A percentile compares a stretch with the other conserved stretches of the same genome.
Conservation (phyloP, 2,329 filamentous ascomycete genomes). For the Tolypocladium ovalisporum region DNA sequence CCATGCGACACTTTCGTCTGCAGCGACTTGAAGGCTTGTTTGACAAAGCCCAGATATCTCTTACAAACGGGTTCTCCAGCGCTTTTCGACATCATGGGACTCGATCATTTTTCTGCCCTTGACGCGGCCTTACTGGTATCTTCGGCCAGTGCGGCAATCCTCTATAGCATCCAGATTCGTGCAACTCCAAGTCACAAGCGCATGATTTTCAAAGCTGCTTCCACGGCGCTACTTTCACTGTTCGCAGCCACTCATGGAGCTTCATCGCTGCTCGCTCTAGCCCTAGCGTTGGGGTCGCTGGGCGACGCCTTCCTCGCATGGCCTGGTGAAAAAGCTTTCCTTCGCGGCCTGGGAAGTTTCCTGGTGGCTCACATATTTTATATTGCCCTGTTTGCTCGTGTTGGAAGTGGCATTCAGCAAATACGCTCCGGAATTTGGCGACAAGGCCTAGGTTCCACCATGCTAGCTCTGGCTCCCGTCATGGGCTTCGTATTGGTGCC, state of each 20-base stretch:
- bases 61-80: background rate
- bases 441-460: slow-evolving; percentile 4
- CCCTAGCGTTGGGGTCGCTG: slow-evolving; percentile 18
- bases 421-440: slow-evolving; percentile 7
- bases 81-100: background rate
- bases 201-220: slow-evolving; percentile 17
- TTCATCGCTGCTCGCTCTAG: slow-evolving; percentile 11
- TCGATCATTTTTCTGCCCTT: background rate
- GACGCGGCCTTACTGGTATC: background rate
- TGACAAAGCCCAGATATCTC: too few species aligned
- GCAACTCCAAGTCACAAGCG: slow-evolving; percentile 14
- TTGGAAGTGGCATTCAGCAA: slow-evolving; percentile 3
- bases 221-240: slow-evolving; percentile 18
- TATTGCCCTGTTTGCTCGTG: slow-evolving; percentile 13
- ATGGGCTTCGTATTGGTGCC: slow-evolving; percentile 17
- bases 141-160: slow-evolving; percentile 6
- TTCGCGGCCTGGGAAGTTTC: slow-evolving; percentile 21
- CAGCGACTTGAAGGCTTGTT: background rate
- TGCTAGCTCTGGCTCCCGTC: slow-evolving; percentile 12
- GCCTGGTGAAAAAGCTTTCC: slow-evolving; percentile 19
- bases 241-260: slow-evolving; percentile 7
- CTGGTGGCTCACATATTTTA: slow-evolving; percentile 22
- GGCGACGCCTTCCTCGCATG: slow-evolving; percentile 26
- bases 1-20: background rate
- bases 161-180: slow-evolving; percentile 9